Base-by-base conservation (phyloP, 495 filamentous ascomycete species). In the Aspergillus nidulans region DNA sequence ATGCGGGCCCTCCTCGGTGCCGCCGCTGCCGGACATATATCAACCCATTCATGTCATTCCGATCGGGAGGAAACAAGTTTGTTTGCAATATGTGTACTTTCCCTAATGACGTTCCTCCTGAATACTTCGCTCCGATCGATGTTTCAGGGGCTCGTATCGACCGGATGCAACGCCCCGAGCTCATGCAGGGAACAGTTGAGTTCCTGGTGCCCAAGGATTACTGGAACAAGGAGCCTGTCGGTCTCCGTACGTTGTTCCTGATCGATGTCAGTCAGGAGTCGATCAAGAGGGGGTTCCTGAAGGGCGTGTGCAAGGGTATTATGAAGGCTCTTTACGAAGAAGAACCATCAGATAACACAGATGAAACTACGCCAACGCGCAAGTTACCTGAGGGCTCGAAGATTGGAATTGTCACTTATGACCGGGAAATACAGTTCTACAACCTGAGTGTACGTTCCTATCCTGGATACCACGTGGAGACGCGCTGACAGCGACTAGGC, bases 11-110 rank as follows among this genome's bases (percentile, higher is more conserved):
- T 34, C 94, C 95, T 12, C 83, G 94, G 63, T 99, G 94, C 72
- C 84, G 91, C 64, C 81, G 94, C 72, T 99, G 94, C 73, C 77
- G 94, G 63, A 87, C 94, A 13, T 99, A 99, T 69, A 95, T 99
- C 71, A 99, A 99, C 64, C 94, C 94, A 10, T 99, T 97, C 69
- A 97, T 97, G 94, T 87, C 88, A 52, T 99, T 99, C 77, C 81
- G 86, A 44, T 89, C 89, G 4, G 94, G 92, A 23, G 94, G 94
- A 30, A 96, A 89, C 70, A 95, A 92, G 68, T 96, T 97, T 63
- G 90, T 95, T 52, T 99, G 94, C 72, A 99, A 99, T 63, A 92
- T 99, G 77, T 99, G 94, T 73, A 92, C 86, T 20, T 96, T 96
- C 72, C 90, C 95, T 4, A 97, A 97, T 67, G 95, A 99, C 69